Conservation (phyloP, 2,329 filamentous ascomycete genomes). For the Biscogniauxia sp. region DNA sequence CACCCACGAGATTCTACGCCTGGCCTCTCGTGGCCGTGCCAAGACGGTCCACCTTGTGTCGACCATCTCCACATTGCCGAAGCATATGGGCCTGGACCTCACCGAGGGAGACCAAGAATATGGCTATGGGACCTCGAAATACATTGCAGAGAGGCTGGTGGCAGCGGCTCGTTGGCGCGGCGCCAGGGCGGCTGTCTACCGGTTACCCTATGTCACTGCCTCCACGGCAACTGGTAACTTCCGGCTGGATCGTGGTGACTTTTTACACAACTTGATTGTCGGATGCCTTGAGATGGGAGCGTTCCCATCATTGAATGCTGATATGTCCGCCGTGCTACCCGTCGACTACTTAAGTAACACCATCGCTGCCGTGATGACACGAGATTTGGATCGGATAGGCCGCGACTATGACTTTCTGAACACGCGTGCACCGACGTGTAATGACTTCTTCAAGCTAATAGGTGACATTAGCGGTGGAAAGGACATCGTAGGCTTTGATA, state of each 20-base stretch:
- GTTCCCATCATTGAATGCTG: slow-evolving; percentile 26
- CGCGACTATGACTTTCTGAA: slow-evolving; percentile 30
- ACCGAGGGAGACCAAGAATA: slow-evolving; percentile 26
- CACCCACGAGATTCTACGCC: slow-evolving; percentile 30
- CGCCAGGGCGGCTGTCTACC: slow-evolving; percentile 25
- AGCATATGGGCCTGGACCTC: slow-evolving; percentile 25
- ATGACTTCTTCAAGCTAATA: slow-evolving; percentile 25
- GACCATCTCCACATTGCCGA: slow-evolving; percentile 29
- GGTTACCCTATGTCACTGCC: slow-evolving; percentile 29
- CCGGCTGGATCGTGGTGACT: slow-evolving; percentile 30
- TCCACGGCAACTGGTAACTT: slow-evolving; percentile 26
- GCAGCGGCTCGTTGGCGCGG: slow-evolving; percentile 29
- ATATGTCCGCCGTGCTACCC: slow-evolving; percentile 27
- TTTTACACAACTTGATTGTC: slow-evolving; percentile 28
- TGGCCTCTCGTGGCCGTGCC: slow-evolving; percentile 26
- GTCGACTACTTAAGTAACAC: slow-evolving; percentile 29
- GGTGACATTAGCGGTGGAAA: slow-evolving; percentile 13
- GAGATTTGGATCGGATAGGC: slow-evolving; percentile 19
- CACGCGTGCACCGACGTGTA: slow-evolving; percentile 21
- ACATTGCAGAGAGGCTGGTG: slow-evolving; percentile 25
- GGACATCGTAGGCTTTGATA: slow-evolving; percentile 21
- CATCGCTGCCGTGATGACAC: slow-evolving; percentile 25
- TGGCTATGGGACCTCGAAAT: slow-evolving; percentile 30
- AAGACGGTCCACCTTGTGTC: slow-evolving; percentile 30
- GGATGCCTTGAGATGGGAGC: slow-evolving; percentile 28